Base-by-base conservation (phyloP, 305 asterid species). In the Fraxinus paxiana region DNA sequence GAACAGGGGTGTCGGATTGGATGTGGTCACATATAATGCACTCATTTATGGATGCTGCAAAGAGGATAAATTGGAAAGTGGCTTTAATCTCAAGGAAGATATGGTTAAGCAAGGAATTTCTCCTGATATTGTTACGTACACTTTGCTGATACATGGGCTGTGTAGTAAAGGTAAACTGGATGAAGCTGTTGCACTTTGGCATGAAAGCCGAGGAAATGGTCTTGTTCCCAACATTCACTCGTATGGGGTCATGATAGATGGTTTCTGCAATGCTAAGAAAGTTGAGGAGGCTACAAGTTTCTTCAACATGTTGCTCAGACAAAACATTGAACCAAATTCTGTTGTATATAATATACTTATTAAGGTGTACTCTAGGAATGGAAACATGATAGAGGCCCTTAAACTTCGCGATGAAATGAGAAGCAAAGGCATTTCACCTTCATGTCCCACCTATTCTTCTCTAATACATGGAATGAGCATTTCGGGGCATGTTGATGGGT, bases 401-500 rank as follows among this genome's bases (percentile, higher is more conserved):
- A 88, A 83, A 81, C 91, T 91, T 75, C 75, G 77, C 4, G 86
- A 91, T 70, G 94, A 92, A 82, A 91, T 95, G 98, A 91, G 86
- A 89, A 85, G 85, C 84, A 90, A 82, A 85, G 89, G 89, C 33
- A 77, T 89, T 81, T 69, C 81, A 17, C 93, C 92, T 75, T 89
- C 97, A 54, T 77, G 78, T 73, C 63, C 30, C 79, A 95, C 98
- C 10, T 95, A 93, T 83, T 82, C 95, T 74, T 86, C 97, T 83
- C 89, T 95, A 75, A 90, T 95, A 75, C 92, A 93, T 82, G 98
- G 97, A 82, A 80, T 91, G 90, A 82, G 98, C 88, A 89, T 79
- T 18, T 43, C 56, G 54, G 89, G 94, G 20, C 83, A 75, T 77
- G 82, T 88, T 77, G 90, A 91, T 38, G 90, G 90, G 70, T 90